phyloP scores from a whole-genome alignment of 495 filamentous ascomycete species.

The Daldinia caldariorum region DNA sequence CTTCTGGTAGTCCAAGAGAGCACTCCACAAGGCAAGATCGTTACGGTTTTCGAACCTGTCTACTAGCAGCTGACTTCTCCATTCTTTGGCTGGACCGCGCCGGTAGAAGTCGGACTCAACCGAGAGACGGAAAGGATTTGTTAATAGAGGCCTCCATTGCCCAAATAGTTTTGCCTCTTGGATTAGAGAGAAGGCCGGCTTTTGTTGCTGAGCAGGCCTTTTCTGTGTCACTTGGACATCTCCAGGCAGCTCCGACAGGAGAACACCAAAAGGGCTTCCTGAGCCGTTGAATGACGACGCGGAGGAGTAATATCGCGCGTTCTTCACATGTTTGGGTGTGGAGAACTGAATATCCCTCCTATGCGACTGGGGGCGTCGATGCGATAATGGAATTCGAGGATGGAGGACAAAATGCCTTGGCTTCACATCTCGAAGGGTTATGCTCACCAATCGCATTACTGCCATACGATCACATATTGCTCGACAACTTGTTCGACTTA shows the following conservation, averaged over 20 bases:
- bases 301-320: constrained; percentile 16
- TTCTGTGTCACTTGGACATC: not conserved
- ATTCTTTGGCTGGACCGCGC: constrained; percentile 41
- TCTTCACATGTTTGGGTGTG: not conserved
- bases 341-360: not conserved
- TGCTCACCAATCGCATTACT: constrained; percentile 49
- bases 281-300: constrained; percentile 10
- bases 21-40: constrained; percentile 71
- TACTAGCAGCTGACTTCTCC: constrained; percentile 59
- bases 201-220: constrained; percentile 15
- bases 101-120: constrained; percentile 64
- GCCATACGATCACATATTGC: constrained; percentile 36
- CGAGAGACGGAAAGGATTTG: constrained; percentile 42
- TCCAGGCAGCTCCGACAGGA: constrained; percentile 18
- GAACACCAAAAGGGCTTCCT: not conserved
- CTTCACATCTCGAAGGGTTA: constrained; percentile 45
- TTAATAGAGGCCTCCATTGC: constrained; percentile 39
- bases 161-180: constrained; percentile 36
- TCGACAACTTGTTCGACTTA: constrained; percentile 4
- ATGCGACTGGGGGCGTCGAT: constrained; percentile 16
- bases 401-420: constrained; percentile 35
- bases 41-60: constrained; percentile 59
- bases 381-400: constrained; percentile 13
- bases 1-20: constrained; percentile 68
- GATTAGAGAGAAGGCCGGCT: constrained; percentile 14